Base-by-base conservation (phyloP, 1,139 yeast genomes). In the Suhomyces coccinellae region DNA sequence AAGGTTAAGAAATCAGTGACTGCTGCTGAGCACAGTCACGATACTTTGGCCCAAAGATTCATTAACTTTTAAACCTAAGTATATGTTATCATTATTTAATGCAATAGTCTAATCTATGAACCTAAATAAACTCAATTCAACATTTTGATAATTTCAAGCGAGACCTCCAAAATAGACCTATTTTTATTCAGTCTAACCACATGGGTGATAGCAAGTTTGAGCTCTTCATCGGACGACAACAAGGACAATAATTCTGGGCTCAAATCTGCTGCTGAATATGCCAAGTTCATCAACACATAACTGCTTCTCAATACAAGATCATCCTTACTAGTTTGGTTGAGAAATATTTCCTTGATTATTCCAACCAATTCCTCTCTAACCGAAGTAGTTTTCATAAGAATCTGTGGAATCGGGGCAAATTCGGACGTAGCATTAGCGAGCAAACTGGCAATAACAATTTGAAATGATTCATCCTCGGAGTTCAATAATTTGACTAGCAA, bases 391-490 rank as follows among this genome's bases (percentile, higher is more conserved):
- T 53, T 50, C 0, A 65, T 49, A 4, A 80, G 48, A 2, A 69
- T 56, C 36, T 60, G 56, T 1, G 71, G 58, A n/a, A 80, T 71
- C 60, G 79, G 59, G 11, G 71, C 77, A 54, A 58, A 77, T 36
- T 73, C 80, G 20, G 76, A 65, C 1, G 75, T 69, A 3, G 80
- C 77, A 52, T 78, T 79, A 3, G 79, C 82, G 41, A 79, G 59
- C 11, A 79, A 55, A 3, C 80, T 79, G 9, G 78, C 67, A 13
- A 77, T 59, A 1, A 67, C 71, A 2, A 62, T 50, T 51, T 79
- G 83, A 1, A 79, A 59, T 3, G 56, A 49, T 4, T 55, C 53
- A 48, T 75, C 69, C 1, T 57, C 53, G 28, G 79, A 67, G 43
- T 75, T 67, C 36, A 77, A 61, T 49, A 79, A 50, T 38, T 67